Evolutionary conservation across 306 rosid genomes (phyloP).

Genomic region (Gynostemma pentaphyllum): DNA sequence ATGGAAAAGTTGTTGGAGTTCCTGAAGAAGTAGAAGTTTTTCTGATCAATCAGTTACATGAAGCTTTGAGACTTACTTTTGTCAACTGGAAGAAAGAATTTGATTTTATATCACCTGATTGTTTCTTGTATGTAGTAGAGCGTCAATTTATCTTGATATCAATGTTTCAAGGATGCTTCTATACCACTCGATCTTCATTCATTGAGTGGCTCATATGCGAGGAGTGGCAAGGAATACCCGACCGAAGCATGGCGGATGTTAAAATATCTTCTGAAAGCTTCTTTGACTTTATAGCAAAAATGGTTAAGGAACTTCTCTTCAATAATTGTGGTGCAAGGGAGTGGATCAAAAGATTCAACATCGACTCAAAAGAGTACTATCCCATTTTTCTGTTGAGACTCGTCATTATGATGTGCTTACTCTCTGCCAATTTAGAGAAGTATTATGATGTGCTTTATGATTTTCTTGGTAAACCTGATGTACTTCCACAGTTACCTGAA

Average conservation of each 20-base stretch:
- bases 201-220: constrained; percentile 40
- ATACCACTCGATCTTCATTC: constrained; percentile 41
- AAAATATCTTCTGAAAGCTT: not conserved
- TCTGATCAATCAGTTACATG: not conserved
- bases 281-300: constrained; percentile 14
- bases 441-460: constrained; percentile 4
- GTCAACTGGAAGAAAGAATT: constrained; percentile 19
- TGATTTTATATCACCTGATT: constrained; percentile 34
- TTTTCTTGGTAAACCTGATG: constrained; percentile 12
- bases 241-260: constrained; percentile 1
- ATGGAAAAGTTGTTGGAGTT: not conserved
- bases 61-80: constrained; percentile 27
- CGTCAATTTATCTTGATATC: constrained; percentile 30
- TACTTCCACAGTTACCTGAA: constrained; percentile 15
- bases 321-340: constrained; percentile 11
- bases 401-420: constrained; percentile 26
- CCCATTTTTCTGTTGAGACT: constrained; percentile 31
- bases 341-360: constrained; percentile 27
- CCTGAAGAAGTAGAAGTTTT: constrained; percentile 5
- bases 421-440: constrained; percentile 17
- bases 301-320: constrained; percentile 18
- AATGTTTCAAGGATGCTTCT: constrained; percentile 21
- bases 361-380: constrained; percentile 15
- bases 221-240: not conserved
- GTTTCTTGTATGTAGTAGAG: constrained; percentile 52